Evolutionary conservation across 2,329 filamentous ascomycete species (phyloP).

Genomic region (Cyphellophora attinorum): DNA sequence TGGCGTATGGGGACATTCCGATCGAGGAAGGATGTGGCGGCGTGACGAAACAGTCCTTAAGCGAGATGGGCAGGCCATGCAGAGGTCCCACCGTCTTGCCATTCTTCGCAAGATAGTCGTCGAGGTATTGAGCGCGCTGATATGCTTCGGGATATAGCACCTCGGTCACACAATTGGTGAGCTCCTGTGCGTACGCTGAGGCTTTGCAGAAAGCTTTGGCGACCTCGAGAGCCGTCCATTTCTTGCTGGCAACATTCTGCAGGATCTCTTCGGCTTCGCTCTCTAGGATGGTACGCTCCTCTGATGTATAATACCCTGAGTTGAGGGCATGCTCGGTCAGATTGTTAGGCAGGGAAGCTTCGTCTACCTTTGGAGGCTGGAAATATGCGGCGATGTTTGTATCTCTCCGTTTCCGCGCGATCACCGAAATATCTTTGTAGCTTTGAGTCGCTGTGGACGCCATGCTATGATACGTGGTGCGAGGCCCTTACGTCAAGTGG

Average conservation of each 20-base stretch:
- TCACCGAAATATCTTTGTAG: conserved; percentile 28
- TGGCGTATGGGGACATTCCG: conserved; percentile 27
- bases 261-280: conserved; percentile 25
- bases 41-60: conserved; percentile 40
- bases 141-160: conserved; percentile 47
- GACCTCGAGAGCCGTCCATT: conserved; percentile 45
- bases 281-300: conserved; percentile 43
- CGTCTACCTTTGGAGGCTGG: conserved; percentile 13
- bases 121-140: conserved; percentile 40
- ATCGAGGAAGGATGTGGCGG: conserved; percentile 23
- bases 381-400: conserved; percentile 18
- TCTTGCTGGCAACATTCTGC: conserved; percentile 23
- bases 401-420: conserved; percentile 23
- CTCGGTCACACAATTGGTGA: conserved; percentile 51
- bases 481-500: too few relatives aligned
- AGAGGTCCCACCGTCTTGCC: conserved; percentile 49
- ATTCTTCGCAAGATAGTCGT: conserved; percentile 39
- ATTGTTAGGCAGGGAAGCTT: conserved; percentile 15
- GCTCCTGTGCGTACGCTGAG: conserved; percentile 22
- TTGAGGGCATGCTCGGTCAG: conserved; percentile 17
- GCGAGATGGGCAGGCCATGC: conserved; percentile 49
- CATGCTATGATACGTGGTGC: too few relatives aligned
- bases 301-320: conserved; percentile 50
- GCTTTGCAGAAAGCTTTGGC: conserved; percentile 47
- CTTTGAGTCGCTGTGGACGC: background rate